phyloP scores from a whole-genome alignment of 2,329 filamentous ascomycete genomes.

The Claviceps pazoutovae region DNA sequence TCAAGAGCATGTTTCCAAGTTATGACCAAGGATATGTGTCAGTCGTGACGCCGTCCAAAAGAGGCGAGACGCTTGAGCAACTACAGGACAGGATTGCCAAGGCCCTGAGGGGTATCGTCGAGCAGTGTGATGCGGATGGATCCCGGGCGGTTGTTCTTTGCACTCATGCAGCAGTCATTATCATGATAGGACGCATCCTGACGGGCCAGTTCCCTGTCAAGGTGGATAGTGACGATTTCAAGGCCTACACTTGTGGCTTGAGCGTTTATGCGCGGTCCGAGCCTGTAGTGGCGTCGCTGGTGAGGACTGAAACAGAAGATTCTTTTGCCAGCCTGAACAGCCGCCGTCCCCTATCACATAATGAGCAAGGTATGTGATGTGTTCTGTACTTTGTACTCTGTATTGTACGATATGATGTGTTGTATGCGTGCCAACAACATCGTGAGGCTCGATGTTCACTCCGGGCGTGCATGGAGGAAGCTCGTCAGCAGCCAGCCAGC shows the following conservation, averaged over 20 bases:
- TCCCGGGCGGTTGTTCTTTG: slow-evolving; percentile 63
- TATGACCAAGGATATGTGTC: slow-evolving; percentile 45
- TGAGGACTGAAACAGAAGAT: background rate
- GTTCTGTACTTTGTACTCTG: no score
- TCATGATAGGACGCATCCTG: slow-evolving; percentile 69
- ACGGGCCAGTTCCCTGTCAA: slow-evolving; percentile 65
- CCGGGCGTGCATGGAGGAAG: no score
- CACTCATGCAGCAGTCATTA: slow-evolving; percentile 80
- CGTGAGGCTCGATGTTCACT: no score
- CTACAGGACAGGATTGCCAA: slow-evolving; percentile 69
- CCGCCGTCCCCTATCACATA: background rate
- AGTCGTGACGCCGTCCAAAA: slow-evolving; percentile 49
- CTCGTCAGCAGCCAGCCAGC: no score
- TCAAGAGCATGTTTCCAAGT: slow-evolving; percentile 55
- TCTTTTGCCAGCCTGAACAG: slow-evolving; percentile 1
- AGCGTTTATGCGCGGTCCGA: slow-evolving; percentile 40
- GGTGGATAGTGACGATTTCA: slow-evolving; percentile 63
- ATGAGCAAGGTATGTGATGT: slow-evolving; percentile 1
- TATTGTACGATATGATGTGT: no score
- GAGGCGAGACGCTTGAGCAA: slow-evolving; percentile 66
- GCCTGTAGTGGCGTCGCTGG: no score
- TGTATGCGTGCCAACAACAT: no score
- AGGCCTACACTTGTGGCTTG: slow-evolving; percentile 70
- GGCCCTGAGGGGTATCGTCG: slow-evolving; percentile 55
- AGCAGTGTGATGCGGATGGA: slow-evolving; percentile 56